Base-by-base conservation (phyloP, 2,329 filamentous ascomycete species). In the Capronia coronata region DNA sequence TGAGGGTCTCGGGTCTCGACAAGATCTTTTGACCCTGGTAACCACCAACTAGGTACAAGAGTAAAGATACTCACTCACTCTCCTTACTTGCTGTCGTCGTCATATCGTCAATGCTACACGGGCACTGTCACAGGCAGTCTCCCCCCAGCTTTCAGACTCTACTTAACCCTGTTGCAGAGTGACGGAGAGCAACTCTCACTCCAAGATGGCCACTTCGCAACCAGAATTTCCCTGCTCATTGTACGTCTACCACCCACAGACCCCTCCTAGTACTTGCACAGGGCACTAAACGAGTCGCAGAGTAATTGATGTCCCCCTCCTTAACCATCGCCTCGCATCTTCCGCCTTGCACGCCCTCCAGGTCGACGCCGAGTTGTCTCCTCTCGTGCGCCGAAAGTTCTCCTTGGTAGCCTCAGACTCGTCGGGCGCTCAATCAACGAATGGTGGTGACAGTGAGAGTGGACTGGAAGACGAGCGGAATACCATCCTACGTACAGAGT, bases 361-460 rank as follows among this genome's bases (percentile, higher is more conserved):
- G 51, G 90, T 97, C 60, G 93, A 98, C 69, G 78, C 83, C 54
- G 93, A 98, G 66, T 78, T 97, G 43, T 97, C 91, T 1, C 80
- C 86, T 11, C 78, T 93, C 9, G 91, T 97, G 48, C 78, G 75
- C 39, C 82, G 91, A 49, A 73, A 76, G 1, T 84, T 96, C 57
- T 73, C 76, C 34, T 73, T 88, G 43, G 68, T 71, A 22, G 40
- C 64, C 11, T 61, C 56, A 18, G 16, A 47, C 22, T n/a, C 21
- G 18, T n/a, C 21, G 18, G 34, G 22, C 25, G 11, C 40, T n/a
- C 40, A 8, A 16, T 22, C 40, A 32, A 19, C 25, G 25, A 42
- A 50, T 37, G 46, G 46, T 40, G 62, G 65, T 14, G 68, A 25
- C 29, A 35, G 11, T 14, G 41, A 43, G 14, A 44, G 63, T 13